phyloP scores from a whole-genome alignment of 805 yeast species.

The Wickerhamomyces chaumierensis region DNA sequence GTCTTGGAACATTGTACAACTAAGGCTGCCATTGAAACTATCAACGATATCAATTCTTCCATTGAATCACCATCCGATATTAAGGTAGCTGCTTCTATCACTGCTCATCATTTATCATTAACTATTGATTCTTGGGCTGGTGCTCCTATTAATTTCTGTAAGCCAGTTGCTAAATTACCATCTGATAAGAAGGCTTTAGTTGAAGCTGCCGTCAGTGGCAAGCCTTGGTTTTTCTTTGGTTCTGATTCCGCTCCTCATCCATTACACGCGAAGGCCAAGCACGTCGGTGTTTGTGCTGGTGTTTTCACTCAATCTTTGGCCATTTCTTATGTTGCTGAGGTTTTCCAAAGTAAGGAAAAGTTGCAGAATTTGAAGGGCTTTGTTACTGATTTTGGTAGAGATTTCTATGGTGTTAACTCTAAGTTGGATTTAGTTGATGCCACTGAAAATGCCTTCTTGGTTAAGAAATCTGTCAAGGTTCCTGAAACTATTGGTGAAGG shows the following conservation, averaged over 20 bases:
- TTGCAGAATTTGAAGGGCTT: constrained; percentile 61
- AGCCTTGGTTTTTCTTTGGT: constrained; percentile 90
- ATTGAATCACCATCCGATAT: constrained; percentile 26
- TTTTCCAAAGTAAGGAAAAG: constrained; percentile 57
- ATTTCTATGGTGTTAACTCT: constrained; percentile 52
- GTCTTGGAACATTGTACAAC: constrained; percentile 94
- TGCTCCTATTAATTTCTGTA: constrained; percentile 87
- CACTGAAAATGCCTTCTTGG: constrained; percentile 41
- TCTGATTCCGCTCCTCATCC: constrained; percentile 99
- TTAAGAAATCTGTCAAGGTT: constrained; percentile 39
- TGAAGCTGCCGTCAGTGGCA: constrained; percentile 83
- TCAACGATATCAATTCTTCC: constrained; percentile 53
- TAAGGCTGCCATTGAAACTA: constrained; percentile 71
- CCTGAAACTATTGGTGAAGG: constrained; percentile 45
- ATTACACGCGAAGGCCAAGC: constrained; percentile 61
- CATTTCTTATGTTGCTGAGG: constrained; percentile 74
- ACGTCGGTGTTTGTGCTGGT: constrained; percentile 92
- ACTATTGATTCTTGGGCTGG: constrained; percentile 97
- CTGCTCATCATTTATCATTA: constrained; percentile 87
- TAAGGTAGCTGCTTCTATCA: constrained; percentile 81
- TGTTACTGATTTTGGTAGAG: constrained; percentile 62
- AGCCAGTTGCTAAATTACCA: constrained; percentile 95
- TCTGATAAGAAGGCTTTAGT: constrained; percentile 71
- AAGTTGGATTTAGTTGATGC: constrained; percentile 26
- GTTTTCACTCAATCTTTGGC: constrained; percentile 85